These are phyloP conservation scores for Fusarium sp. DNA, from an alignment of 2,329 filamentous ascomycete species.

Conservation along the genomic window DNA sequence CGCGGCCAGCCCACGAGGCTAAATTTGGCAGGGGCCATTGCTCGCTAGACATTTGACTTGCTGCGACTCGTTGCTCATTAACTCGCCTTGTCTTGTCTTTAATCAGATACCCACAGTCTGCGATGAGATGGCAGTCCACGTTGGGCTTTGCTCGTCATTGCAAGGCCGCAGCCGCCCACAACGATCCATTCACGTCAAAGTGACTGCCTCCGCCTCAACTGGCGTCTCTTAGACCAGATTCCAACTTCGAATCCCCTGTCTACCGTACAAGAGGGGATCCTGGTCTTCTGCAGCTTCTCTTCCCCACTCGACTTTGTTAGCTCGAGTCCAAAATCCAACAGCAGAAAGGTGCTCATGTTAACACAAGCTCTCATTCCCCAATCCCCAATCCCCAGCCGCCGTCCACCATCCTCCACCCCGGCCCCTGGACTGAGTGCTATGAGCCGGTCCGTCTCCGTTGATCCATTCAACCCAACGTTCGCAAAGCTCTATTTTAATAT, in stretches of 20 bases:
- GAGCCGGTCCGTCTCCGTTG: slow-evolving; percentile 49
- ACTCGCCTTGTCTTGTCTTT: slow-evolving; percentile 34
- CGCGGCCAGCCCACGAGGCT: slow-evolving; percentile 50
- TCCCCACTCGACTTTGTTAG: slow-evolving; percentile 38
- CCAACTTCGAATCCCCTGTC: slow-evolving; percentile 20
- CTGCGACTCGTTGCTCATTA: slow-evolving; percentile 27
- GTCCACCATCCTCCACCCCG: slow-evolving; percentile 38
- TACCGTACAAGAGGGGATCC: slow-evolving; percentile 38
- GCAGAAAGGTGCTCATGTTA: slow-evolving; percentile 38
- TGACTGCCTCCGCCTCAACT: slow-evolving; percentile 36
- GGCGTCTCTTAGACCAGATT: slow-evolving; percentile 30
- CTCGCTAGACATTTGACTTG: slow-evolving; percentile 40
- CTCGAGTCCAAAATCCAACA: slow-evolving; percentile 21
- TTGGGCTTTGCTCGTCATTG: slow-evolving; percentile 38
- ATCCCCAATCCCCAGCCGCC: slow-evolving; percentile 48
- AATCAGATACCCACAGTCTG: slow-evolving; percentile 37
- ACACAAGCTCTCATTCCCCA: slow-evolving; percentile 43
- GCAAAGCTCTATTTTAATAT: slow-evolving; percentile 61
- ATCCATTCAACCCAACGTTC: slow-evolving; percentile 50
- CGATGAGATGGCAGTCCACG: slow-evolving; percentile 29
- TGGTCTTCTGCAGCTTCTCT: slow-evolving; percentile 43
- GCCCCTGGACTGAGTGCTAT: slow-evolving; percentile 44
- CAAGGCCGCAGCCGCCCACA: slow-evolving; percentile 36
- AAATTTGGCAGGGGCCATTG: slow-evolving; percentile 47
- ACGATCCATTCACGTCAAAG: slow-evolving; percentile 42